Evolutionary conservation across 2,329 filamentous ascomycete species (phyloP).

Genomic region (Aspergillus uvarum): DNA sequence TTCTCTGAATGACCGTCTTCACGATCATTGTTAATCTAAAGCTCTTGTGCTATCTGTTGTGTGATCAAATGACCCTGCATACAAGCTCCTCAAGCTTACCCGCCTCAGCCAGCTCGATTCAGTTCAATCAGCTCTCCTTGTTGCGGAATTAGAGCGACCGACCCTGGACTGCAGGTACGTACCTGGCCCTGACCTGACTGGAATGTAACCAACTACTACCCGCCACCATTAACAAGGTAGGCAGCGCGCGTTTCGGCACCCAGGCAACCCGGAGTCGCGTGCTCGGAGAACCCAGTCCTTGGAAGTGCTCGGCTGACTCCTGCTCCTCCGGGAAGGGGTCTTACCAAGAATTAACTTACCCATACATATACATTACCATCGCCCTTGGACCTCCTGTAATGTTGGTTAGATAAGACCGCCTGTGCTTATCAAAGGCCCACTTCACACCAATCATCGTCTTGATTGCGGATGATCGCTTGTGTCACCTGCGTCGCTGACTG

Average conservation of each 20-base stretch:
- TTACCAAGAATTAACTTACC: neutral
- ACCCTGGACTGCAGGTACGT: constrained; percentile 6
- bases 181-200: neutral
- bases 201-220: neutral
- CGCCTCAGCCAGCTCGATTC: neutral
- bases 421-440: constrained; percentile 1
- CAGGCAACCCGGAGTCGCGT: constrained; percentile 10
- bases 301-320: constrained; percentile 9
- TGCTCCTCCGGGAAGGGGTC: constrained; percentile 3
- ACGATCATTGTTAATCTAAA: neutral
- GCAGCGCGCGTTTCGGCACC: constrained; percentile 3
- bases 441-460: neutral
- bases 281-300: neutral
- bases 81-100: neutral
- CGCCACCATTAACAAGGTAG: neutral
- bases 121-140: neutral
- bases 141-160: neutral
- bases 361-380: neutral
- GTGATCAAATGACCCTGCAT: constrained; percentile 9
- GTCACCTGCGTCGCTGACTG: neutral
- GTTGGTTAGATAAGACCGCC: constrained; percentile 3
- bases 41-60: neutral
- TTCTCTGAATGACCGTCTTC: neutral
- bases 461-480: neutral
- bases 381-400: neutral